Conservation (phyloP, 176 grass and related monocot species). For the Luzula sylvatica region DNA sequence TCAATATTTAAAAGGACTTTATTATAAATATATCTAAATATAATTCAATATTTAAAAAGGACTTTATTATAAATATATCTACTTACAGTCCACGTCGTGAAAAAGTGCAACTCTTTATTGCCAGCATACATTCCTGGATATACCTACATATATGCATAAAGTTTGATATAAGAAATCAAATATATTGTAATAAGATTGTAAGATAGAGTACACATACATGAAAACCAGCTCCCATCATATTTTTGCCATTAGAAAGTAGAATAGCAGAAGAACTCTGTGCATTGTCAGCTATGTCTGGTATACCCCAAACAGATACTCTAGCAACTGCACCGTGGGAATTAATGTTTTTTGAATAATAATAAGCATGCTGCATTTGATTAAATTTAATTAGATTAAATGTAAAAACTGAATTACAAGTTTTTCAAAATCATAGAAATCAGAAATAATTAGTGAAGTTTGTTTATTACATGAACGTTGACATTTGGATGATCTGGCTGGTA, state of each 20-base stretch:
- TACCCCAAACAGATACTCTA: conserved; percentile 9
- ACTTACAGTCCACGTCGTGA: conserved; percentile 1
- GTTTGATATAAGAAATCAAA: neutral
- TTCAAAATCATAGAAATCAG: too few species aligned
- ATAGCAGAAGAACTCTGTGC: neutral
- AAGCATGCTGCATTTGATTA: neutral
- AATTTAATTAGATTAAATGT: too few species aligned
- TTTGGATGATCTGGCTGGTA: too few species aligned
- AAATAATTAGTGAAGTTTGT: too few species aligned
- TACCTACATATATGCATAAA: conserved; percentile 5
- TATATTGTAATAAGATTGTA: too few species aligned
- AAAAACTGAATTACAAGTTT: too few species aligned
- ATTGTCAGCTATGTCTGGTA: neutral
- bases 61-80: too few species aligned
- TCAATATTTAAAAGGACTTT: too few species aligned
- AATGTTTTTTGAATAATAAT: neutral
- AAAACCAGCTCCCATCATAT: neutral
- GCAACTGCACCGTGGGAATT: neutral
- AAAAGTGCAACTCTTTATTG: neutral
- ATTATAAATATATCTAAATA: too few species aligned
- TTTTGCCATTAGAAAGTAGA: neutral
- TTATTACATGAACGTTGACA: too few species aligned
- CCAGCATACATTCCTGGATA: conserved; percentile 12
- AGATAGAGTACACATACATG: conserved; percentile 3
- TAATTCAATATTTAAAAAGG: too few species aligned